Conservation (phyloP, 169 alveolate genomes). For the Blepharisma undulans region DNA sequence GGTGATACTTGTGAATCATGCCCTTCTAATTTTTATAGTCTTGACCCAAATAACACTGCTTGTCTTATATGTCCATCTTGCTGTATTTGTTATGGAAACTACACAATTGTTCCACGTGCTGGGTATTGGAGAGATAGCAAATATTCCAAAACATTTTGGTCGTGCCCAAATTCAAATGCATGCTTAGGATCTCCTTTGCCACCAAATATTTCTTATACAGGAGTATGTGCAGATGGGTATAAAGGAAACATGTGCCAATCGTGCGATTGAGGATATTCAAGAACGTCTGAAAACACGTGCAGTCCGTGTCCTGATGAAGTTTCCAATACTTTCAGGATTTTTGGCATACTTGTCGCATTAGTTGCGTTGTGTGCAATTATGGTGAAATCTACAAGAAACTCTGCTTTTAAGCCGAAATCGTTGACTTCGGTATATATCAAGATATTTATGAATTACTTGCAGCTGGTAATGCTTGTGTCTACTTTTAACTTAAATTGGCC, state of each 20-base stretch:
- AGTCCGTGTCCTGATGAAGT: conserved; percentile 27
- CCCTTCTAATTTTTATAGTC: neutral
- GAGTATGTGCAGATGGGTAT: conserved; percentile 36
- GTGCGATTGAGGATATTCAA: conserved; percentile 20
- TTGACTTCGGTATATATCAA: conserved; percentile 38
- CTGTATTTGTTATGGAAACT: conserved; percentile 54
- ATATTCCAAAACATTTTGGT: conserved; percentile 29
- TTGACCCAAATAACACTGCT: neutral
- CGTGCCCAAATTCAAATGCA: conserved; percentile 40
- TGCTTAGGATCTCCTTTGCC: conserved; percentile 44
- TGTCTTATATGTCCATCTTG: conserved; percentile 36
- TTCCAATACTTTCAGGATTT: conserved; percentile 11
- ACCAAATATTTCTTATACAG: conserved; percentile 41
- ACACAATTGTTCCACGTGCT: conserved; percentile 45
- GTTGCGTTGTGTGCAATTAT: neutral
- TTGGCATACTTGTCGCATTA: neutral
- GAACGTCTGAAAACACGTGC: conserved; percentile 2
- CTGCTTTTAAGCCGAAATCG: conserved; percentile 43
- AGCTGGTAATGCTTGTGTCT: conserved; percentile 27
- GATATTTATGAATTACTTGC: conserved; percentile 49
- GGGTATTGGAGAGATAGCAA: conserved; percentile 60
- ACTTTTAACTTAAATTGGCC: conserved; percentile 58
- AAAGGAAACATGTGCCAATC: conserved; percentile 26
- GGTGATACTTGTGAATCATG: neutral
- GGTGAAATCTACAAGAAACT: conserved; percentile 11